phyloP scores from a whole-genome alignment of 768 basidiomycete species.

The Rhizopogon sp. region DNA sequence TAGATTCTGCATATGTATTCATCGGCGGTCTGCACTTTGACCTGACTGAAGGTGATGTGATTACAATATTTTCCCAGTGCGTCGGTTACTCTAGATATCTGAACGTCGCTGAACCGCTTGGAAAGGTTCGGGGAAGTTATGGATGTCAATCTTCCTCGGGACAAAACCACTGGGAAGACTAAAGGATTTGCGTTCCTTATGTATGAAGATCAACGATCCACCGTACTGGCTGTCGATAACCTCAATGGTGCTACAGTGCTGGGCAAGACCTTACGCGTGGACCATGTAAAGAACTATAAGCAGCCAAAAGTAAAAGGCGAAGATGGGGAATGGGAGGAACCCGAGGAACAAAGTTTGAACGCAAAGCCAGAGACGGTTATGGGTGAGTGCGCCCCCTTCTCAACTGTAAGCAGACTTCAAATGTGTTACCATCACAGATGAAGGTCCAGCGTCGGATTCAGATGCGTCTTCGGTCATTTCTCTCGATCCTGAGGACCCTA shows the following conservation, averaged over 20 bases:
- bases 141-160: constrained; percentile 91
- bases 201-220: constrained; percentile 98
- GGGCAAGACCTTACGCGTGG: constrained; percentile 83
- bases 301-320: constrained; percentile 77
- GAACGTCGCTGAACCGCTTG: constrained; percentile 1
- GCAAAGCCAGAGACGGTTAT: constrained; percentile 72
- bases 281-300: constrained; percentile 90
- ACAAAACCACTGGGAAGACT: constrained; percentile 88
- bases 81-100: constrained; percentile 24
- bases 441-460: constrained; percentile 54
- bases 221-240: constrained; percentile 95
- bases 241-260: constrained; percentile 92
- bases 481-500: constrained; percentile 96
- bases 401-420: background rate
- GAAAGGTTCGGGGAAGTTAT: constrained; percentile 92
- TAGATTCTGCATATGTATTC: constrained; percentile 94
- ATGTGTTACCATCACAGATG: constrained; percentile 33
- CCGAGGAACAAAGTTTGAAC: constrained; percentile 83
- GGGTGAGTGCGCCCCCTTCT: constrained; percentile 35
- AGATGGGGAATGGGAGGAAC: constrained; percentile 79
- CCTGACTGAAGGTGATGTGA: constrained; percentile 95
- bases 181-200: constrained; percentile 95
- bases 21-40: constrained; percentile 85
- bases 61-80: constrained; percentile 96
- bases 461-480: constrained; percentile 58